These are phyloP conservation scores for Auxenochlorella protothecoides DNA, from an alignment of 139 green algal species.

Conservation along the genomic window DNA sequence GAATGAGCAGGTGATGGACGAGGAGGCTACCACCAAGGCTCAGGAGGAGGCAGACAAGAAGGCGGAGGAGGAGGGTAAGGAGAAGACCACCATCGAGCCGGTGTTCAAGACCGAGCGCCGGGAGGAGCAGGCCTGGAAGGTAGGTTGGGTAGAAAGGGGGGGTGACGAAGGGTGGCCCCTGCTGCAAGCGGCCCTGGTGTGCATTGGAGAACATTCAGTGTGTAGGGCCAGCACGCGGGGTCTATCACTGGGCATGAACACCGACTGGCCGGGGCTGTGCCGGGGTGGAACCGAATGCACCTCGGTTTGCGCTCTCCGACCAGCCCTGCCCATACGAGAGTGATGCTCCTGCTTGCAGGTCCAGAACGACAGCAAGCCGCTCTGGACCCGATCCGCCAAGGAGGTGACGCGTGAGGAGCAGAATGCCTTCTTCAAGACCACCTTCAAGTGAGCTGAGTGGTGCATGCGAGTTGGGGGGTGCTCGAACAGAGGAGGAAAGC, in stretches of 20 bases:
- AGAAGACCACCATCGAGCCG: constrained; percentile 52
- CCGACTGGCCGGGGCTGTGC: constrained; percentile 34
- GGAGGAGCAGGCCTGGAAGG: constrained; percentile 62
- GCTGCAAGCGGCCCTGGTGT: constrained; percentile 24
- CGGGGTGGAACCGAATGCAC: too few relatives aligned
- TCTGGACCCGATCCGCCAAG: constrained; percentile 80
- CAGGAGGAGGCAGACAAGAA: constrained; percentile 66
- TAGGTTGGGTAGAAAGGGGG: not conserved
- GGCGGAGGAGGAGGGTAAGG: constrained; percentile 54
- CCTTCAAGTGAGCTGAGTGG: constrained; percentile 26
- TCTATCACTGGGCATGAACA: constrained; percentile 49
- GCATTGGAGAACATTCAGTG: too few relatives aligned
- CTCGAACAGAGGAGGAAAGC: not conserved
- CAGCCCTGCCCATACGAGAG: too few relatives aligned
- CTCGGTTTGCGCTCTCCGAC: too few relatives aligned
- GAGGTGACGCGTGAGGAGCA: constrained; percentile 81
- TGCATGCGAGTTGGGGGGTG: not conserved
- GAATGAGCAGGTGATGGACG: constrained; percentile 58
- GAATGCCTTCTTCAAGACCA: constrained; percentile 91
- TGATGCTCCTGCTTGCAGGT: constrained; percentile 11
- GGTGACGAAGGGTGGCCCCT: not conserved
- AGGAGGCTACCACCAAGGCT: constrained; percentile 61
- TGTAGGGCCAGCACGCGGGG: too few relatives aligned
- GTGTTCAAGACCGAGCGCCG: constrained; percentile 78
- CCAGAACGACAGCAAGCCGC: constrained; percentile 94